A percentile compares a stretch with the other conserved stretches of the same genome.
phyloP scores from a whole-genome alignment of 2,329 filamentous ascomycete genomes.

The Colletotrichum liriopes region DNA sequence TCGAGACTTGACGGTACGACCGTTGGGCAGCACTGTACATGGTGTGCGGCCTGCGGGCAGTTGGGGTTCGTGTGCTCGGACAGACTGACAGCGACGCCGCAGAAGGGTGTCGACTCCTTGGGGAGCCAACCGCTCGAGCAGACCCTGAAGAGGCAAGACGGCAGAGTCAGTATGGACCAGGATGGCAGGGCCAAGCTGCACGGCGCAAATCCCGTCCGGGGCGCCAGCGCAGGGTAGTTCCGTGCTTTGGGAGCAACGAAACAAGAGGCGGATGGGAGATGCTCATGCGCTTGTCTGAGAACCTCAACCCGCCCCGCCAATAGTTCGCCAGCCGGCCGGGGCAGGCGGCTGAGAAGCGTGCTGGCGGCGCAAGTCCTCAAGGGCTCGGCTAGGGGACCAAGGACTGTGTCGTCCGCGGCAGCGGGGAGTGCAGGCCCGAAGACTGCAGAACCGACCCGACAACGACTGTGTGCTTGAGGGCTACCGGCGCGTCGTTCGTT shows the following conservation, averaged over 20 bases:
- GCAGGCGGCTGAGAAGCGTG: constrained; percentile 20
- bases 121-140: neutral
- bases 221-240: constrained; percentile 19
- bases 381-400: neutral
- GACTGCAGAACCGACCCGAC: constrained; percentile 35
- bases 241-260: constrained; percentile 29
- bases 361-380: constrained; percentile 11
- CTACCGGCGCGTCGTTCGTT: constrained; percentile 32
- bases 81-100: constrained; percentile 33
- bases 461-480: constrained; percentile 24
- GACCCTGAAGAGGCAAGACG: constrained; percentile 22
- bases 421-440: constrained; percentile 33
- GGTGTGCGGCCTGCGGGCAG: neutral
- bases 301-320: constrained; percentile 2
- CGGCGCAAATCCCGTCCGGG: neutral
- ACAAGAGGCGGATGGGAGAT: constrained; percentile 31
- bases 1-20: constrained; percentile 4
- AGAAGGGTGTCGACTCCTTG: neutral
- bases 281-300: constrained; percentile 40
- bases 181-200: constrained; percentile 10
- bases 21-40: neutral
- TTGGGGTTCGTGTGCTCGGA: constrained; percentile 12
- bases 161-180: constrained; percentile 14
- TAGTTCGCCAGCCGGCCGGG: constrained; percentile 29
- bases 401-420: constrained; percentile 10